These are phyloP conservation scores for Podila epicladia DNA, from an alignment of 192 early-diverging fungal genomes.

Conservation along the genomic window DNA sequence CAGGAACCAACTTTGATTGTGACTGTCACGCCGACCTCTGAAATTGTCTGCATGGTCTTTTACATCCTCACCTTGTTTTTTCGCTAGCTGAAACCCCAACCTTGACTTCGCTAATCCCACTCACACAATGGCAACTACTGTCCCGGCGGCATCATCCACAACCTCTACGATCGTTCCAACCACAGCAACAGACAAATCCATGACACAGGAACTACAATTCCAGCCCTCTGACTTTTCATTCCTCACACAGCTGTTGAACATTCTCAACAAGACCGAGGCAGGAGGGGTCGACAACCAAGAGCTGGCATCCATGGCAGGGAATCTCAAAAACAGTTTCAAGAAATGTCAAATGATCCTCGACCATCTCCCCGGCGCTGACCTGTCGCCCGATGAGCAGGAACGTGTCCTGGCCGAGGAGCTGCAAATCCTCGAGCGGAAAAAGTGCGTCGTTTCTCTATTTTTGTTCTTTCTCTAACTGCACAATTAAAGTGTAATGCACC, in stretches of 20 bases:
- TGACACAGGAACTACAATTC: constrained; percentile 28
- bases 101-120: not conserved
- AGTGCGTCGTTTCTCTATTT: constrained; percentile 8
- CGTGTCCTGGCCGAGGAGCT: constrained; percentile 36
- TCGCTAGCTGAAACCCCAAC: no score
- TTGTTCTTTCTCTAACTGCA: not conserved
- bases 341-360: constrained; percentile 52
- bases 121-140: no score
- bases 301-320: constrained; percentile 32
- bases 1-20: no score
- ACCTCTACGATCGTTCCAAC: not conserved
- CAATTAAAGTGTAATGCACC: no score
- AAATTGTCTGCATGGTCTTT: no score
- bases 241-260: constrained; percentile 40
- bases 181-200: not conserved
- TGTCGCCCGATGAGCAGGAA: constrained; percentile 47
- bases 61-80: no score
- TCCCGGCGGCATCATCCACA: constrained; percentile 1
- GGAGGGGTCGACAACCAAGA: constrained; percentile 40
- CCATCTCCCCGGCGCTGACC: constrained; percentile 52
- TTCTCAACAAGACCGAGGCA: constrained; percentile 34
- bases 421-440: constrained; percentile 32
- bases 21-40: no score
- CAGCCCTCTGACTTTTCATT: constrained; percentile 53
- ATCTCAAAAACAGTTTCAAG: constrained; percentile 49